Evolutionary conservation across 2,329 filamentous ascomycete species (phyloP), one percentile per base, ranked within the genome.

Genomic region (Alternaria solani): DNA sequence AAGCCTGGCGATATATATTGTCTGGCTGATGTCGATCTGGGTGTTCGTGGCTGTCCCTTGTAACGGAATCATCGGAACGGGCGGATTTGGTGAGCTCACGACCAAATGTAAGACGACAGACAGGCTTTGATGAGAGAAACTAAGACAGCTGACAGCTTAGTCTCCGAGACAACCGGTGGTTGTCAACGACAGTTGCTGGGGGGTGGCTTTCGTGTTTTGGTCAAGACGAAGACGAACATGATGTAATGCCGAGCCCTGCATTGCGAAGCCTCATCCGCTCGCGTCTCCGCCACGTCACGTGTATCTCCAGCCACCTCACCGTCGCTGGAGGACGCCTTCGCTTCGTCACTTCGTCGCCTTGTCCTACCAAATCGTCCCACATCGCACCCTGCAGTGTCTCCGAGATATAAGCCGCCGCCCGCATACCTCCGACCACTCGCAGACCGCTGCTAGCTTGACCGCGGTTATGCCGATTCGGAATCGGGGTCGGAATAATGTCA

Each of bases 131-230:
- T n/a, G 34, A 28, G 55, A 44, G 28, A 39, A 51, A 42, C 25
- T 47, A 54, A 47, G 18, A 57, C 55, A 62, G 53, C 51, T 56
- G 62, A 64, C 43, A 20, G 26, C 23, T 54, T 11, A 30, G 26
- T 28, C 61, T 66, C 64, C 60, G 64, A 58, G 46, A 55, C 30
- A 55, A 39, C 54, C 61, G 63, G 42, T 30, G 28, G 47, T 18
- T 20, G 32, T 44, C 39, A 41, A 51, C 30, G 18, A 11, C 16
- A 51, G 9, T 14, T 26, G 32, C 30, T n/a, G 14, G 5, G 20
- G 11, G 5, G 23, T 36, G 12, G 14, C 8, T 36, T 42, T 25
- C 39, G 6, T 25, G 20, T 25, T 25, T 38, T 44, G 16, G 8
- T 36, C 8, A 25, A 49, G 38, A 16, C 14, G 28, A 28, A 20